A percentile compares a stretch with the other conserved stretches of the same genome.
These are phyloP conservation scores for Clavispora asparagi DNA, from an alignment of 805 yeast genomes.

Conservation along the genomic window DNA sequence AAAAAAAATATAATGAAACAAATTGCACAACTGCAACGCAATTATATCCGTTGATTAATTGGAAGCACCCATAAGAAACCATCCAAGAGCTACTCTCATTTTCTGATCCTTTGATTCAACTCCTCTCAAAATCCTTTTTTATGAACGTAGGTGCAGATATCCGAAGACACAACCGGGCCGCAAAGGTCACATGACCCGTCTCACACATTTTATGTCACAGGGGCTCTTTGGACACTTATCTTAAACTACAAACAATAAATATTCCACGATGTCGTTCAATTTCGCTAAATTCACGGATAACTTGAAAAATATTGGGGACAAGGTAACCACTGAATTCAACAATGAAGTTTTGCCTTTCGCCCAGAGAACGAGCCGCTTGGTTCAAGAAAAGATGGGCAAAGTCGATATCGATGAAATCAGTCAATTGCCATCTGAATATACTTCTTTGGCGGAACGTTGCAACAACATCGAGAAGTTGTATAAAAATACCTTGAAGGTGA, in stretches of 20 bases:
- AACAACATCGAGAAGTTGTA: conserved; percentile 38
- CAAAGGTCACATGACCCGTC: neutral
- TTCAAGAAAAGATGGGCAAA: conserved; percentile 76
- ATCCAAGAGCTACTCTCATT: too few species aligned
- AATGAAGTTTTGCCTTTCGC: conserved; percentile 57
- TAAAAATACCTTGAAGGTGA: conserved; percentile 38
- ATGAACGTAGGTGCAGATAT: too few species aligned
- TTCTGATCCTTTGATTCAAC: too few species aligned
- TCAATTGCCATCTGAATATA: conserved; percentile 78
- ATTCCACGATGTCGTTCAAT: conserved; percentile 35
- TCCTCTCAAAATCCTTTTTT: too few species aligned
- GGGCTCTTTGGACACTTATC: neutral
- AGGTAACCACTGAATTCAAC: conserved; percentile 51
- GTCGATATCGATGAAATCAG: conserved; percentile 61
- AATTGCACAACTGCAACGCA: too few species aligned
- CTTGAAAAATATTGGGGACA: conserved; percentile 36
- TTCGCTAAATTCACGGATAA: conserved; percentile 38
- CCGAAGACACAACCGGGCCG: neutral
- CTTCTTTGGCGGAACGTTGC: conserved; percentile 39
- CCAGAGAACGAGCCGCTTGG: conserved; percentile 71
- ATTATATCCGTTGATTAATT: too few species aligned
- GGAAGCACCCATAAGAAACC: too few species aligned
- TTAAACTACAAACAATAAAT: neutral
- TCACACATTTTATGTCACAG: neutral
- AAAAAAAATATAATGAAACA: too few species aligned